Base-by-base conservation (phyloP, 768 basidiomycete genomes). In the Scleroderma citrinum region DNA sequence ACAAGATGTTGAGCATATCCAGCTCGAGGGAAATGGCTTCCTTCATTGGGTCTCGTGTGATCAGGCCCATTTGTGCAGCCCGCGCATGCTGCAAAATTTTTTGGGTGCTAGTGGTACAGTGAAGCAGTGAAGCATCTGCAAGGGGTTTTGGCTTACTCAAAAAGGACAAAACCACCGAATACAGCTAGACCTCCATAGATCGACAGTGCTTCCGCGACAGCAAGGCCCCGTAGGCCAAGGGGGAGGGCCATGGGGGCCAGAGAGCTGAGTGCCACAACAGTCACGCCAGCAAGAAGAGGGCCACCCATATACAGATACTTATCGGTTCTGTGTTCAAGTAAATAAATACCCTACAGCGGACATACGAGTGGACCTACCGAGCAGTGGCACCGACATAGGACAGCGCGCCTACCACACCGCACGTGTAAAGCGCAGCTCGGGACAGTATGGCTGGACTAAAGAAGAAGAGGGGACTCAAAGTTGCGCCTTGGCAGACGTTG, bases 1-100 rank as follows among this genome's bases (percentile, higher is more conserved):
- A 87, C 85, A 92, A 92, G 44, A 93, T 91, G 67, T 93, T 92
- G 61, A 94, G 80, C 79, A 92, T 85, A 59, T 92, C 87, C 47
- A 93, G 76, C 62, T 92, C 84, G 45, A 92, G 73, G 38, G 80
- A 74, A 47, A 92, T 80, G 6, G 87, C 78, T 67, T 92, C 91
- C 46, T 74, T 83, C 57, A 93, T 69, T 7, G 92, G 82, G 65
- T 94, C 92, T 26, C 76, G 73, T 39, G 77, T 71, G 59, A 87
- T 77, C 34, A 65, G 56, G 40, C 90, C 88, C 53, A 71, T 69
- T 61, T 91, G 84, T 17, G 81, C 85, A 64, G 87, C 63, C 19
- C 87, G 79, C 38, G 82, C 91, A 55, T 92, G 81, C 21, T 80
- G 72, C 50, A 92, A 62, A 31, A 92, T 88, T 65, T 90, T 92